Percentiles rank a stretch among this genome's conserved stretches.
phyloP scores from a whole-genome alignment of 345 rosid species.

The Syzygium aqueum region DNA sequence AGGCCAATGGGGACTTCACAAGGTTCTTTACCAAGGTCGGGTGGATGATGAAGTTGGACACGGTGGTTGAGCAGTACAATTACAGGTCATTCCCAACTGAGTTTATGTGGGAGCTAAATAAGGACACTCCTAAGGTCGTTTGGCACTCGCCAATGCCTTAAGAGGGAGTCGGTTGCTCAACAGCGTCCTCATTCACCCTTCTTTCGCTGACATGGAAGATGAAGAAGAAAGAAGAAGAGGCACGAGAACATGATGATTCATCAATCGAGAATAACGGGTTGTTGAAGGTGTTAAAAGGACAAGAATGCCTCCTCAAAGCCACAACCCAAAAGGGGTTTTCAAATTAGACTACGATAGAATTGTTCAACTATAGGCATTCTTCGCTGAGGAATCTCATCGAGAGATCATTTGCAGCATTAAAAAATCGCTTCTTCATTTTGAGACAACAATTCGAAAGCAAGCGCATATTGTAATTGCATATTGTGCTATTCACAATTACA shows the following conservation, averaged over 20 bases:
- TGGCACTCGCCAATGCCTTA: slow-evolving; percentile 88
- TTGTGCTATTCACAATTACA: too few relatives aligned
- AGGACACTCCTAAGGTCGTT: slow-evolving; percentile 74
- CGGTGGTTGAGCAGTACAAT: slow-evolving; percentile 71
- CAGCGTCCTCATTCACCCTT: slow-evolving; percentile 65
- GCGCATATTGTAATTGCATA: too few relatives aligned
- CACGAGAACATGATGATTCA: background rate
- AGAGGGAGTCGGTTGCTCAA: slow-evolving; percentile 75
- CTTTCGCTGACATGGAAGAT: slow-evolving; percentile 33
- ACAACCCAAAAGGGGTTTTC: slow-evolving; percentile 18
- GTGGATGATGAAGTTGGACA: slow-evolving; percentile 96
- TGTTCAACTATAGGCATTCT: too few relatives aligned
- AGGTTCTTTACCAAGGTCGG: slow-evolving; percentile 61
- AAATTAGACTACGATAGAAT: slow-evolving; percentile 36
- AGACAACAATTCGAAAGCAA: too few relatives aligned
- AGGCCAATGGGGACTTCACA: slow-evolving; percentile 56
- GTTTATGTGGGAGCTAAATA: slow-evolving; percentile 70
- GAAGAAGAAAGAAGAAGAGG: background rate
- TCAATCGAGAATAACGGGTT: background rate
- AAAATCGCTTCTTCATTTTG: too few relatives aligned
- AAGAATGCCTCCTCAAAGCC: slow-evolving; percentile 14
- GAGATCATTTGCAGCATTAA: too few relatives aligned
- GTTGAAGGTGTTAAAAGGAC: too few relatives aligned
- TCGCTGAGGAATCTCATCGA: too few relatives aligned
- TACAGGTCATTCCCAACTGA: slow-evolving; percentile 84